A percentile compares a stretch with the other conserved stretches of the same genome.
Conservation (phyloP, 2,329 filamentous ascomycete genomes). For the Trichoderma guizhouense region DNA sequence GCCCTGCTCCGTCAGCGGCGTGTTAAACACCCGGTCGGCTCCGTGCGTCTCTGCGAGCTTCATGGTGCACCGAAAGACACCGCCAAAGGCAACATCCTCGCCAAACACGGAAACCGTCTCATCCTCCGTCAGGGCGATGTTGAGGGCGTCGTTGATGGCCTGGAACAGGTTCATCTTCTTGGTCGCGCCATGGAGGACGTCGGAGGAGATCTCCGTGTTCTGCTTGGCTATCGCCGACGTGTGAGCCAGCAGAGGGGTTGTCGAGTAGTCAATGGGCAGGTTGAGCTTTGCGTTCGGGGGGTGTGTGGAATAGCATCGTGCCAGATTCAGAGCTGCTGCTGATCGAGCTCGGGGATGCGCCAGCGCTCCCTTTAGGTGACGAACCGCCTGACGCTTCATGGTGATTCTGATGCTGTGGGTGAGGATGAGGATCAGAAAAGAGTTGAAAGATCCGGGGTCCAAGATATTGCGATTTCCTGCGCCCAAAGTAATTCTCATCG, state of each 20-base stretch:
- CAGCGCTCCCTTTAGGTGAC: slow-evolving; percentile 31
- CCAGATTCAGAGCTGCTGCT: slow-evolving; percentile 23
- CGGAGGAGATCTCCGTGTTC: slow-evolving; percentile 66
- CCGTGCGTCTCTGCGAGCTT: slow-evolving; percentile 86
- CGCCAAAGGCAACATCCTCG: slow-evolving; percentile 95
- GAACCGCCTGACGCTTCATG: slow-evolving; percentile 35
- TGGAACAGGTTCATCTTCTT: slow-evolving; percentile 93
- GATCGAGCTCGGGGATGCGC: slow-evolving; percentile 22
- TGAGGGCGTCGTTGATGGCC: slow-evolving; percentile 85
- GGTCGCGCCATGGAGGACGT: slow-evolving; percentile 65
- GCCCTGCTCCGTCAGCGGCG: slow-evolving; percentile 88
- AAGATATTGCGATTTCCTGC: slow-evolving; percentile 12
- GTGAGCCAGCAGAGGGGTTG: slow-evolving; percentile 77
- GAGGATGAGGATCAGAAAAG: slow-evolving; percentile 5
- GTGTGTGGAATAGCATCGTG: slow-evolving; percentile 51
- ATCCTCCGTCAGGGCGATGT: slow-evolving; percentile 76
- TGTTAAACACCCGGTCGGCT: slow-evolving; percentile 89
- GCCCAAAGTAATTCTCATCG: slow-evolving; percentile 12
- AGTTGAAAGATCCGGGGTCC: slow-evolving; percentile 17
- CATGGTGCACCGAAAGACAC: slow-evolving; percentile 93
- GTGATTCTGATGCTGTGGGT: not conserved
- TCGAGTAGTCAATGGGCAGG: slow-evolving; percentile 79
- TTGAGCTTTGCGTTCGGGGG: slow-evolving; percentile 69
- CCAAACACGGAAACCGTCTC: slow-evolving; percentile 89
- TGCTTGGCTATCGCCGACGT: slow-evolving; percentile 67